Percentiles rank a stretch among this genome's conserved stretches.
These are phyloP conservation scores for Hymenoscyphus fructigenus DNA, from an alignment of 2,329 filamentous ascomycete genomes.

Conservation along the genomic window DNA sequence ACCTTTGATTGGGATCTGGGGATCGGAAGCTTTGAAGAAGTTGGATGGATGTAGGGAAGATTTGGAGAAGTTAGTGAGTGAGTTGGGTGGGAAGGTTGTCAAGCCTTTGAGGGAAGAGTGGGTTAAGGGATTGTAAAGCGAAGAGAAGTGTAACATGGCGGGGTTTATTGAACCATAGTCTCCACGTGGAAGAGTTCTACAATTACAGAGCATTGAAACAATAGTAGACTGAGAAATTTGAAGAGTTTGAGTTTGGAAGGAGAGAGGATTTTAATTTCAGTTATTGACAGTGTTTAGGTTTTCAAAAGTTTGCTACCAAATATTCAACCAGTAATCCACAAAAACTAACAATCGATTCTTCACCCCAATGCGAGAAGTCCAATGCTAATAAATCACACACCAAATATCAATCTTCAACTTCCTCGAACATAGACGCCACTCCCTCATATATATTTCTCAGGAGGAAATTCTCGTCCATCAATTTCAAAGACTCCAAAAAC, in stretches of 20 bases:
- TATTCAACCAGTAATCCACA: no score
- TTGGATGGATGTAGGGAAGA: slow-evolving; percentile 7
- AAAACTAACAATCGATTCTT: no score
- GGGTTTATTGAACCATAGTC: no score
- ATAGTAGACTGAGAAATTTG: no score
- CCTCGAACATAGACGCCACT: background rate
- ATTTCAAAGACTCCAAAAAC: background rate
- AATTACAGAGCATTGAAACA: no score
- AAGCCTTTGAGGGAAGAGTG: slow-evolving; percentile 42
- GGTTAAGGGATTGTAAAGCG: slow-evolving; percentile 40
- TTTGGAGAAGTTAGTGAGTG: slow-evolving; percentile 24
- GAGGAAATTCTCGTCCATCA: background rate
- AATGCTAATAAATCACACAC: background rate
- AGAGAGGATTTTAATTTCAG: no score
- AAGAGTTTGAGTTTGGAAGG: no score
- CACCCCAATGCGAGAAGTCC: no score
- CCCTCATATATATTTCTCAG: background rate
- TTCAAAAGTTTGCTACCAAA: no score
- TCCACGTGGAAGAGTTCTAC: no score
- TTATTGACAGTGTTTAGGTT: no score
- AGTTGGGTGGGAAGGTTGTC: slow-evolving; percentile 22
- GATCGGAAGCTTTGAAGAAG: slow-evolving; percentile 32
- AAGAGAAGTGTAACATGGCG: no score
- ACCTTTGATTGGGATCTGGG: slow-evolving; percentile 41
- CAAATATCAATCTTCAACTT: background rate